Base-by-base conservation (phyloP, 1,139 yeast genomes). In the Kodamaea ohmeri region DNA sequence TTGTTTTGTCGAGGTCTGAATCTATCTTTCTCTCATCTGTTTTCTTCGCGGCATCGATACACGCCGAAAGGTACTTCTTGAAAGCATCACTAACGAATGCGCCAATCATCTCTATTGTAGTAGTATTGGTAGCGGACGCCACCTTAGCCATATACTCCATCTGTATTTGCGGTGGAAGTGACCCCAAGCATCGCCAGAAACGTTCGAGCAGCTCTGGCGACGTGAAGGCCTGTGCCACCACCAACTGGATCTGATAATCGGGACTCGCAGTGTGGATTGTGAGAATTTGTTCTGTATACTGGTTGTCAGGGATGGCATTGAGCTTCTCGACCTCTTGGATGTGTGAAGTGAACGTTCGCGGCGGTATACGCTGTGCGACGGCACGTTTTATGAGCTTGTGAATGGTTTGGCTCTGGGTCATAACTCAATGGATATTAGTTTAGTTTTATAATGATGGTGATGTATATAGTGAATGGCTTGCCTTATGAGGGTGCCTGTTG, bases 301-400 rank as follows among this genome's bases (percentile, higher is more conserved):
- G 49, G 13, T 46, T 40, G 22, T 48, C 52, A 21, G 47, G 35
- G 12, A 52, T 34, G n/a, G 47, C 37, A 4, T 40, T 43, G 7
- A 44, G 41, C 11, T 44, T 37, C 16, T 49, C 48, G 22, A 54
- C 37, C 30, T 52, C 57, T 17, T 39, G 36, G 20, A 47, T 41
- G 8, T 52, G 45, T n/a, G 48, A 40, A 17, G 36, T 42, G 42
- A 55, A 54, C 4, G 47, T 35, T 21, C 41, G 45, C 22, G 40
- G 32, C 12, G 50, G 38, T 20, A 51, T 36, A 4, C 41, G 43
- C 33, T 45, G 45, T 16, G 48, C 32, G 7, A 51, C 39, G 7
- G 55, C 42, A n/a, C 43, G 37, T 32, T 42, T 44, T 27, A 52
- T 42, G 22, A 55, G 47, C 37, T 51, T 51, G 18, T 31, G 30